Evolutionary conservation across 371 early-diverging fungal genomes (phyloP).

Genomic region (Chytridium lagenaria): DNA sequence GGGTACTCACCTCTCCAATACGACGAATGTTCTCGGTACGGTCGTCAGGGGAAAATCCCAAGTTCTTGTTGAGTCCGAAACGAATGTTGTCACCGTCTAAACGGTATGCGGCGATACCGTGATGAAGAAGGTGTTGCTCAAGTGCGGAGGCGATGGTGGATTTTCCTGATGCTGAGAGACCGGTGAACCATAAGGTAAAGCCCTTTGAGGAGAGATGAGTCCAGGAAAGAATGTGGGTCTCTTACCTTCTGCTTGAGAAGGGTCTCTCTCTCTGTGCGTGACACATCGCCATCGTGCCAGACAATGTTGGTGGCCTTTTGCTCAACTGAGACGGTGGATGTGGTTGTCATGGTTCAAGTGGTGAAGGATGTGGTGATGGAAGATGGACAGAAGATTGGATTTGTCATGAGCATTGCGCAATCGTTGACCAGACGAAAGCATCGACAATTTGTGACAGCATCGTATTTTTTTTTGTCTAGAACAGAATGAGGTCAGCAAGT

Average conservation of each 20-base stretch:
- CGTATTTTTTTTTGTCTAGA: too few relatives aligned
- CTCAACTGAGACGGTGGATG: not conserved
- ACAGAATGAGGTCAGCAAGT: too few relatives aligned
- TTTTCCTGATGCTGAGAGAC: slow-evolving; percentile 93
- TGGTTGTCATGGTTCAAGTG: too few relatives aligned
- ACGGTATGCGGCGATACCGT: slow-evolving; percentile 77
- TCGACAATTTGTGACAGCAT: too few relatives aligned
- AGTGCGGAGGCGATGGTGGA: slow-evolving; percentile 90
- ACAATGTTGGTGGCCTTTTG: slow-evolving; percentile 82
- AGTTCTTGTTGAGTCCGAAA: slow-evolving; percentile 92
- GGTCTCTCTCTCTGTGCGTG: slow-evolving; percentile 74
- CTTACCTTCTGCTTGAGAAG: slow-evolving; percentile 74
- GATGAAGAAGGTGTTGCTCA: slow-evolving; percentile 82
- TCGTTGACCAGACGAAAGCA: too few relatives aligned
- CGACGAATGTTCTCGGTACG: slow-evolving; percentile 93
- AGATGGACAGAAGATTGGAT: too few relatives aligned
- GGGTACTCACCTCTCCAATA: slow-evolving; percentile 77
- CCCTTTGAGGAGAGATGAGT: slow-evolving; percentile 55
- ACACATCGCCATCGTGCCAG: slow-evolving; percentile 84
- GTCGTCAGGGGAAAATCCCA: slow-evolving; percentile 86
- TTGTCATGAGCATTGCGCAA: too few relatives aligned
- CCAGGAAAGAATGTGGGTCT: slow-evolving; percentile 6
- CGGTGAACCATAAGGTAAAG: slow-evolving; percentile 91
- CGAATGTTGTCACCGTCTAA: slow-evolving; percentile 96
- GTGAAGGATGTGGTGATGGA: too few relatives aligned